Evolutionary conservation across 257 asterid species (phyloP).

Genomic region (Jacaranda mimosifolia): DNA sequence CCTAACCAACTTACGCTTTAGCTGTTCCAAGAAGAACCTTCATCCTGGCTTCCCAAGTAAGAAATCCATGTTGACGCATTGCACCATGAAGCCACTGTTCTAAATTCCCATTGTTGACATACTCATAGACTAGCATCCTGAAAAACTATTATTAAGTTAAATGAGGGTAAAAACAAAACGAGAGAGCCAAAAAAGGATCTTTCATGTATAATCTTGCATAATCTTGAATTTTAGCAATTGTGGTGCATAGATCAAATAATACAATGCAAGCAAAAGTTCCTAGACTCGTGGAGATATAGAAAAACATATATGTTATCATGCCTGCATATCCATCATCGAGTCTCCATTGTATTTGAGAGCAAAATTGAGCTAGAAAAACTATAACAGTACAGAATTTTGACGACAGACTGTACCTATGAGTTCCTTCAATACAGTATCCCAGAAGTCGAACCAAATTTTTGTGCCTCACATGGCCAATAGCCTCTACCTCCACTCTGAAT

Average conservation of each 20-base stretch:
- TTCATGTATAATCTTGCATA: not conserved
- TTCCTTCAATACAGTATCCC: slow-evolving; percentile 98
- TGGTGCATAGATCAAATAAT: no score
- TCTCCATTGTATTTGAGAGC: not conserved
- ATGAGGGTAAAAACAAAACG: not conserved
- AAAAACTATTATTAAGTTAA: not conserved
- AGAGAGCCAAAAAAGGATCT: not conserved
- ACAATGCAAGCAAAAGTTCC: no score
- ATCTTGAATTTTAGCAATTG: no score
- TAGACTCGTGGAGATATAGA: no score
- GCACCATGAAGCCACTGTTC: slow-evolving; percentile 99
- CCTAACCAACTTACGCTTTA: slow-evolving; percentile 78
- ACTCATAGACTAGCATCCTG: slow-evolving; percentile 89
- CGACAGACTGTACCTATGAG: slow-evolving; percentile 70
- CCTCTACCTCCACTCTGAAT: slow-evolving; percentile 95
- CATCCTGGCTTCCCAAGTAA: slow-evolving; percentile 94
- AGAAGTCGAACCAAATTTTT: slow-evolving; percentile 95
- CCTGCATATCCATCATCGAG: no score
- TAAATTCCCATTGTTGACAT: slow-evolving; percentile 87
- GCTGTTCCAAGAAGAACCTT: slow-evolving; percentile 98
- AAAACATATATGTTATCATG: no score
- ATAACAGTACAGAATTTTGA: not conserved
- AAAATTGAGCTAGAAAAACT: slow-evolving; percentile 12
- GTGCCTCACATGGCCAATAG: slow-evolving; percentile 95
- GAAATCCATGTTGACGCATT: slow-evolving; percentile 87